Conservation (phyloP, 2,329 filamentous ascomycete genomes). For the Fusarium succisae region DNA sequence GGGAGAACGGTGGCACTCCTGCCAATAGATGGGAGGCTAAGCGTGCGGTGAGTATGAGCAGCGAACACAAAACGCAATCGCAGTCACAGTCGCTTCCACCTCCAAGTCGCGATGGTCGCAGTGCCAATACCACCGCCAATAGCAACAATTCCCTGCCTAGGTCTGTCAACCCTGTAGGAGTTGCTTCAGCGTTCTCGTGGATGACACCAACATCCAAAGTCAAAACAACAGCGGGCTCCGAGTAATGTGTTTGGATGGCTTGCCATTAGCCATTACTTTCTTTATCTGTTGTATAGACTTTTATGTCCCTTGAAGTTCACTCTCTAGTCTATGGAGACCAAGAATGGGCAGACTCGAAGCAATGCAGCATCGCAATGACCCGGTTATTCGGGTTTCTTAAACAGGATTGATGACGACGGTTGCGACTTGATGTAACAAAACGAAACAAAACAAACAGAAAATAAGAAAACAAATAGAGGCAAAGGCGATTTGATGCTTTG, state of each 20-base stretch:
- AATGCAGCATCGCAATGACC: slow-evolving; percentile 31
- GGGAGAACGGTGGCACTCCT: slow-evolving; percentile 40
- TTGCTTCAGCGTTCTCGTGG: slow-evolving; percentile 95
- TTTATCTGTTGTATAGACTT: slow-evolving; percentile 4
- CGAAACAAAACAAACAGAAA: background rate
- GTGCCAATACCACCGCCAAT: slow-evolving; percentile 51
- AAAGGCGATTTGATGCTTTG: background rate
- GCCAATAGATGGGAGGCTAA: slow-evolving; percentile 64
- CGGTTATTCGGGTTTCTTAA: background rate
- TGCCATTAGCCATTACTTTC: background rate
- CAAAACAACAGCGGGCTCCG: slow-evolving; percentile 47
- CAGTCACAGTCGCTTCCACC: slow-evolving; percentile 42
- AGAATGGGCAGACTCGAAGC: slow-evolving; percentile 23
- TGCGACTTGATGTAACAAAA: slow-evolving; percentile 27
- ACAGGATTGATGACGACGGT: slow-evolving; percentile 17
- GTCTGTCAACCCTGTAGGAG: slow-evolving; percentile 84
- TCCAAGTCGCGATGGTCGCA: slow-evolving; percentile 50
- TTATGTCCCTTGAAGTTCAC: background rate
- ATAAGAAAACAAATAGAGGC: background rate
- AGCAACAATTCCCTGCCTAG: slow-evolving; percentile 58
- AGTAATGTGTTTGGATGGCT: slow-evolving; percentile 9
- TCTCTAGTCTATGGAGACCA: background rate
- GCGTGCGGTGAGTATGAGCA: slow-evolving; percentile 57
- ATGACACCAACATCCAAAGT: slow-evolving; percentile 67
- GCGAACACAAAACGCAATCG: slow-evolving; percentile 47